These are phyloP conservation scores for Yarrowia hollandica DNA, from an alignment of 805 yeast genomes.

Conservation along the genomic window DNA sequence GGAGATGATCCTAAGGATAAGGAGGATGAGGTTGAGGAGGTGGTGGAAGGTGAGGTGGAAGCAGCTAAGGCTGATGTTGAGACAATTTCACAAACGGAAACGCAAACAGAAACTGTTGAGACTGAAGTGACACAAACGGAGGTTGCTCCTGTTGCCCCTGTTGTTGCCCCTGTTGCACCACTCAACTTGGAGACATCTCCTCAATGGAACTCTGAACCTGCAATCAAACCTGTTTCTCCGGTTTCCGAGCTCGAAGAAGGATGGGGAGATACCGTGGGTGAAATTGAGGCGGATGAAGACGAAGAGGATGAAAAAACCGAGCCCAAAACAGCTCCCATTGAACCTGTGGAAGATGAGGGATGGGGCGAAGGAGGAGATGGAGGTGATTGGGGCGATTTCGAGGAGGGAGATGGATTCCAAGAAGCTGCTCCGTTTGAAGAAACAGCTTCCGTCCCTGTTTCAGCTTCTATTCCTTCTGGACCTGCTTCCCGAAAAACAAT, in stretches of 20 bases:
- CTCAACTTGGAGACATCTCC: too few species aligned
- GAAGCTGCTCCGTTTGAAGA: too few species aligned
- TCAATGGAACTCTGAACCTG: neutral
- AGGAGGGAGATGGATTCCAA: neutral
- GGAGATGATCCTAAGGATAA: too few species aligned
- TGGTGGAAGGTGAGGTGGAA: too few species aligned
- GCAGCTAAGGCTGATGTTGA: too few species aligned
- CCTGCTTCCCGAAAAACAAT: neutral
- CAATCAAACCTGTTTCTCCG: neutral
- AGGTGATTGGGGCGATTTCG: constrained; percentile 21
- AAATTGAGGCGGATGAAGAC: neutral
- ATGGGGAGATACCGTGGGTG: neutral
- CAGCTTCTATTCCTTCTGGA: neutral
- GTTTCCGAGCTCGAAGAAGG: neutral
- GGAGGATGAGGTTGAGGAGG: too few species aligned
- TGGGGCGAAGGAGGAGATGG: constrained; percentile 13
- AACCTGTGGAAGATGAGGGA: neutral
- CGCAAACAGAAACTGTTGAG: too few species aligned
- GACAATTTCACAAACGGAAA: too few species aligned
- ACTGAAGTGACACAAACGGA: too few species aligned
- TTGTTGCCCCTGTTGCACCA: too few species aligned
- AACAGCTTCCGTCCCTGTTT: too few species aligned
- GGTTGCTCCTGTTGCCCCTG: too few species aligned
- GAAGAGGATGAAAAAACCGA: neutral
- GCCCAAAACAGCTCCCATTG: neutral